phyloP scores from a whole-genome alignment of 805 yeast genomes.

The Debaryomyces maramus region DNA sequence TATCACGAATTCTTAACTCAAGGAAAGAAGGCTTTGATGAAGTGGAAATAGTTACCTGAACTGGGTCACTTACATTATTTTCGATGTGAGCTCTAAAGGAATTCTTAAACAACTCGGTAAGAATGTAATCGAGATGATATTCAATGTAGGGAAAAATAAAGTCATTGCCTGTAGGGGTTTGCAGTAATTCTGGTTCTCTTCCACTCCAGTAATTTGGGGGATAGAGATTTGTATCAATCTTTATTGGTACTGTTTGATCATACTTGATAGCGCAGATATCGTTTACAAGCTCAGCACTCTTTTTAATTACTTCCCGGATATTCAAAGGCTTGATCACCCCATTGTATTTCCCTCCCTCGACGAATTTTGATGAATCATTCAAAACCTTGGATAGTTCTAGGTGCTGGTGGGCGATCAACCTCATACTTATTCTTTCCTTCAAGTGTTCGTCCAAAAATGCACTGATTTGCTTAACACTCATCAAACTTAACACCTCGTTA shows the following conservation, averaged over 20 bases:
- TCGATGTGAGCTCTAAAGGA: slow-evolving; percentile 88
- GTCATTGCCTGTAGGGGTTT: slow-evolving; percentile 41
- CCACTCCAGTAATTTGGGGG: slow-evolving; percentile 30
- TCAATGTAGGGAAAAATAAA: slow-evolving; percentile 80
- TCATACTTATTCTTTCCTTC: slow-evolving; percentile 81
- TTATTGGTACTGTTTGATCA: slow-evolving; percentile 66
- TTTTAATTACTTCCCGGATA: slow-evolving; percentile 60
- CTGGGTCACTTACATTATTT: slow-evolving; percentile 43
- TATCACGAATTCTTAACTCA: slow-evolving; percentile 77
- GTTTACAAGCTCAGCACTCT: slow-evolving; percentile 72
- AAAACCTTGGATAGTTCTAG: slow-evolving; percentile 53
- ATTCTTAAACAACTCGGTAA: slow-evolving; percentile 85
- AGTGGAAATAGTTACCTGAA: slow-evolving; percentile 38
- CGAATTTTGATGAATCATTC: slow-evolving; percentile 34
- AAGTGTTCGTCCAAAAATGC: slow-evolving; percentile 73
- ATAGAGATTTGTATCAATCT: slow-evolving; percentile 46
- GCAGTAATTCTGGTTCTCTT: slow-evolving; percentile 21
- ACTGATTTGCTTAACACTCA: slow-evolving; percentile 52
- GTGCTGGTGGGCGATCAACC: slow-evolving; percentile 85
- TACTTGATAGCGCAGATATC: slow-evolving; percentile 83
- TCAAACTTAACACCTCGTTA: slow-evolving; percentile 54
- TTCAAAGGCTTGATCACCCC: slow-evolving; percentile 64
- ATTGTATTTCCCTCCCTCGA: slow-evolving; percentile 54
- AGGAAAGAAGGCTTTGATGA: slow-evolving; percentile 42
- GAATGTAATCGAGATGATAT: slow-evolving; percentile 81